A percentile compares a stretch with the other conserved stretches of the same genome.
Evolutionary conservation across 352 stramenopile genomes (phyloP).

Genomic region (Globisporangium emineosum): DNA sequence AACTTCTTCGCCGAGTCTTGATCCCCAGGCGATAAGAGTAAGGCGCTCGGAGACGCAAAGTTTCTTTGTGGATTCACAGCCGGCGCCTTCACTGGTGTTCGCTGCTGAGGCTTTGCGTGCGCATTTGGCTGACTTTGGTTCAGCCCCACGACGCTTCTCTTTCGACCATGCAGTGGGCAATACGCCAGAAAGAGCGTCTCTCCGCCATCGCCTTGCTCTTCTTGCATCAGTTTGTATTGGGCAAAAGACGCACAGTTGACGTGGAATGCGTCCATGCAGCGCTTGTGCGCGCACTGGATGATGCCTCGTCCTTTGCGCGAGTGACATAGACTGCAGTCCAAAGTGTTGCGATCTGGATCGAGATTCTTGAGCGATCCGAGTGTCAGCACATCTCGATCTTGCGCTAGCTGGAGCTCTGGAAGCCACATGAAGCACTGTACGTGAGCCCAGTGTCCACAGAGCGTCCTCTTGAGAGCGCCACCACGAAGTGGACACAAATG

Average conservation of each 20-base stretch:
- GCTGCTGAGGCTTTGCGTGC: background rate
- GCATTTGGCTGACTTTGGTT: background rate
- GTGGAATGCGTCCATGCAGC: constrained; percentile 75
- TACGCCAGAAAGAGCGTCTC: constrained; percentile 68
- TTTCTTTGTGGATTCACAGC: constrained; percentile 10
- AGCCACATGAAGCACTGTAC: constrained; percentile 88
- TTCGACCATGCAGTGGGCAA: constrained; percentile 55
- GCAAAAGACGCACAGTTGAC: constrained; percentile 70
- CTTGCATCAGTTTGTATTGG: constrained; percentile 58
- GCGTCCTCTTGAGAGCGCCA: constrained; percentile 57
- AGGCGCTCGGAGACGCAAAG: constrained; percentile 40
- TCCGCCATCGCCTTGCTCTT: constrained; percentile 32
- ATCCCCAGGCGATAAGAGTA: constrained; percentile 47
- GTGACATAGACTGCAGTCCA: constrained; percentile 72
- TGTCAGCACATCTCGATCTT: constrained; percentile 27
- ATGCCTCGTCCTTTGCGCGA: constrained; percentile 53
- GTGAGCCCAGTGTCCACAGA: constrained; percentile 73
- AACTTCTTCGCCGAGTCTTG: constrained; percentile 50
- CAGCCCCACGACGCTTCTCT: constrained; percentile 20
- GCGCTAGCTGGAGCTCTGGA: constrained; percentile 58
- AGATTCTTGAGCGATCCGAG: constrained; percentile 48
- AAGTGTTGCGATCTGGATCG: constrained; percentile 55
- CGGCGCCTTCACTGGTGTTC: constrained; percentile 4
- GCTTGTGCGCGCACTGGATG: constrained; percentile 77
- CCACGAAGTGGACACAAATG: constrained; percentile 64